Conservation (phyloP, 306 rosid genomes). For the Dryas octopetala region DNA sequence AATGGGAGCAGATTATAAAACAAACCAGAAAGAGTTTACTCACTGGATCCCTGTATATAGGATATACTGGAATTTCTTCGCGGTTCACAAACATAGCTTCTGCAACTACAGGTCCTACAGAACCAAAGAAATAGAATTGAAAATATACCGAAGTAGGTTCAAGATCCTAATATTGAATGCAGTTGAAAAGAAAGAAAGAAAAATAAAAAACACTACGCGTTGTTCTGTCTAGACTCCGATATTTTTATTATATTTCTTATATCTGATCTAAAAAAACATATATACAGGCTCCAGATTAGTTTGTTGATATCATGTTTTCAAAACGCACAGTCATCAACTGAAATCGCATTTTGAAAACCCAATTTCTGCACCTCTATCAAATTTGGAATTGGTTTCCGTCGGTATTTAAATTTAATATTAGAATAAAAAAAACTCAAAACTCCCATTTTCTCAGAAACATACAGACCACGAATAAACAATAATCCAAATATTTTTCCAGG, state of each 20-base stretch:
- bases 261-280: too few species aligned
- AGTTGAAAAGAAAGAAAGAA: not conserved
- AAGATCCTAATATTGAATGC: not conserved
- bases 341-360: too few species aligned
- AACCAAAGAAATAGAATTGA: constrained; percentile 25
- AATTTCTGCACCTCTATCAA: too few species aligned
- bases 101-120: constrained; percentile 89
- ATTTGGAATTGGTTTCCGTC: too few species aligned
- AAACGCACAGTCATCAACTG: too few species aligned
- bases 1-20: not conserved
- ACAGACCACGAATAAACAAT: not conserved
- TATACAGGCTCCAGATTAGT: too few species aligned
- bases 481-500: not conserved
- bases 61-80: constrained; percentile 92
- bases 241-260: not conserved
- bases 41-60: constrained; percentile 93
- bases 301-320: too few species aligned
- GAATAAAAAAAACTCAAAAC: too few species aligned
- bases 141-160: not conserved
- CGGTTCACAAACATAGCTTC: constrained; percentile 95
- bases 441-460: too few species aligned
- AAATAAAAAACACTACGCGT: not conserved
- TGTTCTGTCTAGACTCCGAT: not conserved
- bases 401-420: too few species aligned
- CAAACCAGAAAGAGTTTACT: constrained; percentile 30